These are phyloP conservation scores for Saksenaea vasiformis DNA, from an alignment of 371 early-diverging fungal species.

Conservation along the genomic window DNA sequence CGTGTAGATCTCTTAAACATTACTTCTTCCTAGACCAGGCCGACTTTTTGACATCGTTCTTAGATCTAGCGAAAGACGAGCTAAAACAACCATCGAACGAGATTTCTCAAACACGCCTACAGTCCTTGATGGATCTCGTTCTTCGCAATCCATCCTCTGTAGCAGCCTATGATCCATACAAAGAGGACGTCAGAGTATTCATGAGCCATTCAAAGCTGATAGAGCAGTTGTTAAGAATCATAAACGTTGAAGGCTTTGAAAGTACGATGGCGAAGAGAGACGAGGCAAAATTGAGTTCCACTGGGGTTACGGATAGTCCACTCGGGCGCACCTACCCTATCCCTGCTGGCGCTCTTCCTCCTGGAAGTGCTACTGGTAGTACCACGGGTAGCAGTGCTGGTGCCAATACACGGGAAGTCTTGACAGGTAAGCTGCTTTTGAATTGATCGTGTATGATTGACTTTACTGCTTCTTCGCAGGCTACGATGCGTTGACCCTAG, in stretches of 20 bases:
- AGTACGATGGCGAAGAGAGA: neutral
- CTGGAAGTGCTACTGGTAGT: slow-evolving; percentile 7
- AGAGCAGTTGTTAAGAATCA: slow-evolving; percentile 73
- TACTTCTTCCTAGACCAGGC: slow-evolving; percentile 92
- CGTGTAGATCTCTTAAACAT: slow-evolving; percentile 82
- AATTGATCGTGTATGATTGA: neutral
- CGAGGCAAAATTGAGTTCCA: neutral
- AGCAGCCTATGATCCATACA: slow-evolving; percentile 79
- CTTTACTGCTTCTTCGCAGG: slow-evolving; percentile 37
- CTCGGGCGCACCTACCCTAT: neutral
- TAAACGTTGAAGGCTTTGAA: slow-evolving; percentile 53
- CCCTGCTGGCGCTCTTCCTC: slow-evolving; percentile 25
- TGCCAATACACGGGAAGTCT: slow-evolving; percentile 17
- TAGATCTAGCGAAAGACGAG: slow-evolving; percentile 83
- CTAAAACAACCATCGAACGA: slow-evolving; percentile 67
- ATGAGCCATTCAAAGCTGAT: slow-evolving; percentile 65
- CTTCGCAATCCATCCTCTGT: slow-evolving; percentile 86
- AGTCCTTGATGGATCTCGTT: slow-evolving; percentile 85
- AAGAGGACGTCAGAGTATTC: slow-evolving; percentile 80
- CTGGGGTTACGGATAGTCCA: slow-evolving; percentile 7
- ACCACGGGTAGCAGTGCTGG: slow-evolving; percentile 19
- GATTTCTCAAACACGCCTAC: slow-evolving; percentile 73
- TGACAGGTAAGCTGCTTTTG: slow-evolving; percentile 21
- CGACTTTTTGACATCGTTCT: slow-evolving; percentile 91
- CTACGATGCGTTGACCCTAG: slow-evolving; percentile 76